A percentile compares a stretch with the other conserved stretches of the same genome.
These are phyloP conservation scores for Achaetomium macrosporum DNA, from an alignment of 2,329 filamentous ascomycete genomes.

Conservation along the genomic window DNA sequence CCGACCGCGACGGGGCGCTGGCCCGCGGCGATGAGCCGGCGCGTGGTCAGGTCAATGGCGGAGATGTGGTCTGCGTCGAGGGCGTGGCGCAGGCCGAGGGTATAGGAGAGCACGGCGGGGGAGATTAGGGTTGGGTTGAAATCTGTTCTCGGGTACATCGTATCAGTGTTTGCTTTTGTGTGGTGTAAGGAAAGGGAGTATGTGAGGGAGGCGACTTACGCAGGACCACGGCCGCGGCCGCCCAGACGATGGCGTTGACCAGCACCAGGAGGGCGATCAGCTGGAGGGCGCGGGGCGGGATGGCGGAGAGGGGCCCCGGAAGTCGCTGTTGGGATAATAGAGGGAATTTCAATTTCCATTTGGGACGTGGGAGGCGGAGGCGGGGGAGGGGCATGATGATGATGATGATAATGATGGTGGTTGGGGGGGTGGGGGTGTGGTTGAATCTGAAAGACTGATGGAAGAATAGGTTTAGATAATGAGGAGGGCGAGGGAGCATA, in stretches of 20 bases:
- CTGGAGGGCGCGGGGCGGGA: conserved; percentile 34
- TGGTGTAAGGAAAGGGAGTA: neutral
- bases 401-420: neutral
- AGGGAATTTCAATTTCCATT: no score
- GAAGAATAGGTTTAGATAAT: no score
- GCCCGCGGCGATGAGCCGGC: conserved; percentile 77
- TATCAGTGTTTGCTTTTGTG: no score
- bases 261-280: conserved; percentile 47
- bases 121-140: conserved; percentile 61
- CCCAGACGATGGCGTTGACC: conserved; percentile 52
- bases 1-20: conserved; percentile 87
- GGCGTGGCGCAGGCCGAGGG: conserved; percentile 86
- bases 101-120: conserved; percentile 79
- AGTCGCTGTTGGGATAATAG: conserved; percentile 20
- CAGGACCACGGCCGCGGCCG: conserved; percentile 35
- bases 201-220: neutral
- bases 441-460: no score
- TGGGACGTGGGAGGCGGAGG: conserved; percentile 4
- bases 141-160: no score
- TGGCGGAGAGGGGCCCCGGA: conserved; percentile 26
- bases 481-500: no score
- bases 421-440: no score
- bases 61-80: conserved; percentile 86
- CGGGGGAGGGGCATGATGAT: conserved; percentile 14
- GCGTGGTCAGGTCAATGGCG: conserved; percentile 92